These are phyloP conservation scores for Colletotrichum somersetense DNA, from an alignment of 2,329 filamentous ascomycete genomes.

Conservation along the genomic window DNA sequence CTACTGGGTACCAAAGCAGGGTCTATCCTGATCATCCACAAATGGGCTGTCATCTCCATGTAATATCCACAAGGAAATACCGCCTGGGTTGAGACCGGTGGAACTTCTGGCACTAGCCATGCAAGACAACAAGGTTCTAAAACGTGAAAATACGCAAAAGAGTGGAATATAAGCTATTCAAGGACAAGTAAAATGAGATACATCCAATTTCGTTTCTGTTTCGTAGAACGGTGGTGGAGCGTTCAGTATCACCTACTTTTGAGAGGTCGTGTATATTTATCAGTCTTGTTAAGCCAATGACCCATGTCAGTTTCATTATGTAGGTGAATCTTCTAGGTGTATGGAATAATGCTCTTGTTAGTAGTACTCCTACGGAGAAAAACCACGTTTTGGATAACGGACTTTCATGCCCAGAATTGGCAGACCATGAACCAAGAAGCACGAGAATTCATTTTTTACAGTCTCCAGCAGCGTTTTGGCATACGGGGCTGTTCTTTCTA, in stretches of 20 bases:
- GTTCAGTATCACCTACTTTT: not conserved
- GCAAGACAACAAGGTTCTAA: too few relatives aligned
- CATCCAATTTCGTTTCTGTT: not conserved
- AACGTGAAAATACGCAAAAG: too few relatives aligned
- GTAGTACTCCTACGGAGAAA: not conserved
- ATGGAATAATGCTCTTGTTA: not conserved
- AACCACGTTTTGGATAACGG: not conserved
- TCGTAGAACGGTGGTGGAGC: not conserved
- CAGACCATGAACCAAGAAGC: not conserved
- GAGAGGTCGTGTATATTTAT: not conserved
- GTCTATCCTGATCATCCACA: not conserved
- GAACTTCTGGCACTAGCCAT: not conserved
- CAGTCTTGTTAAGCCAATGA: not conserved
- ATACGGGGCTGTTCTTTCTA: not conserved
- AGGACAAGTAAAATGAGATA: too few relatives aligned
- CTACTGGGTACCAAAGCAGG: not conserved
- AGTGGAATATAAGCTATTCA: too few relatives aligned
- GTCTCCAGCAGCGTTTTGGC: not conserved
- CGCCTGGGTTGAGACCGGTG: not conserved
- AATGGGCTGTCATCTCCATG: not conserved
- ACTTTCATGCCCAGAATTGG: not conserved
- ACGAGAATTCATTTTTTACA: not conserved
- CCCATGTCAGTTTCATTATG: not conserved
- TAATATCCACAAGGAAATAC: not conserved
- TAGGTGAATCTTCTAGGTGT: not conserved